Percentiles rank a stretch among this genome's conserved stretches.
Evolutionary conservation across 2,329 filamentous ascomycete genomes (phyloP).

Genomic region (Thermothelomyces thermophilus): DNA sequence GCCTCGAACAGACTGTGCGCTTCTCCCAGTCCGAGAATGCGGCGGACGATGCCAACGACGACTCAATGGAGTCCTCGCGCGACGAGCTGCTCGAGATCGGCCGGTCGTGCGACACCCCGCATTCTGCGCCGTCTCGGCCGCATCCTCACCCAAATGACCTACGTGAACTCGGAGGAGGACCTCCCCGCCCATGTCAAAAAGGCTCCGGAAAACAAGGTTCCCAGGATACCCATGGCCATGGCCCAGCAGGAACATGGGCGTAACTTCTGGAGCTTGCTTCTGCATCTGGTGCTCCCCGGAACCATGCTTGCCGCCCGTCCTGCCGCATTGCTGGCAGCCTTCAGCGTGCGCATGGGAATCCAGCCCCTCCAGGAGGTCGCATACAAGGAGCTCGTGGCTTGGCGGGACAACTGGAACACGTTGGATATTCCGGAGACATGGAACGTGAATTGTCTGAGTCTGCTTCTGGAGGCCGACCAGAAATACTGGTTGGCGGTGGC

Average conservation of each 20-base stretch:
- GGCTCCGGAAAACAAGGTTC: slow-evolving; percentile 29
- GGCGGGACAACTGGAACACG: slow-evolving; percentile 40
- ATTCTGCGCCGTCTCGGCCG: slow-evolving; percentile 42
- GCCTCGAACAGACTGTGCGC: slow-evolving; percentile 41
- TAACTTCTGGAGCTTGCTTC: slow-evolving; percentile 42
- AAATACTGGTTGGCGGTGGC: slow-evolving; percentile 23
- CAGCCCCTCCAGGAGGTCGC: slow-evolving; percentile 35
- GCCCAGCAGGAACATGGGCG: slow-evolving; percentile 30
- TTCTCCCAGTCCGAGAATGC: slow-evolving; percentile 26
- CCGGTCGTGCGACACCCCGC: slow-evolving; percentile 41
- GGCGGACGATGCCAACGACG: slow-evolving; percentile 22
- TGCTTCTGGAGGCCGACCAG: slow-evolving; percentile 43
- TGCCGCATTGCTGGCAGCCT: slow-evolving; percentile 40
- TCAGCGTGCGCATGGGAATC: slow-evolving; percentile 44
- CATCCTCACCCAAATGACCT: slow-evolving; percentile 41
- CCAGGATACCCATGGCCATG: slow-evolving; percentile 40
- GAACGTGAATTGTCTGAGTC: slow-evolving; percentile 38
- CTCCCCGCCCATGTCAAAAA: slow-evolving; percentile 39
- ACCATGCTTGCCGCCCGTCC: slow-evolving; percentile 40
- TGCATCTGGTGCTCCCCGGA: slow-evolving; percentile 43
- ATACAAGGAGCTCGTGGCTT: slow-evolving; percentile 36
- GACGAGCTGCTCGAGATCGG: slow-evolving; percentile 46
- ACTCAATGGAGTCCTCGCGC: slow-evolving; percentile 34
- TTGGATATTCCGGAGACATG: slow-evolving; percentile 44
- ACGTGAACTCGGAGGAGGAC: slow-evolving; percentile 34